phyloP scores from a whole-genome alignment of 108 stramenopile species.

The Mayamaea pseudoterrestris region DNA sequence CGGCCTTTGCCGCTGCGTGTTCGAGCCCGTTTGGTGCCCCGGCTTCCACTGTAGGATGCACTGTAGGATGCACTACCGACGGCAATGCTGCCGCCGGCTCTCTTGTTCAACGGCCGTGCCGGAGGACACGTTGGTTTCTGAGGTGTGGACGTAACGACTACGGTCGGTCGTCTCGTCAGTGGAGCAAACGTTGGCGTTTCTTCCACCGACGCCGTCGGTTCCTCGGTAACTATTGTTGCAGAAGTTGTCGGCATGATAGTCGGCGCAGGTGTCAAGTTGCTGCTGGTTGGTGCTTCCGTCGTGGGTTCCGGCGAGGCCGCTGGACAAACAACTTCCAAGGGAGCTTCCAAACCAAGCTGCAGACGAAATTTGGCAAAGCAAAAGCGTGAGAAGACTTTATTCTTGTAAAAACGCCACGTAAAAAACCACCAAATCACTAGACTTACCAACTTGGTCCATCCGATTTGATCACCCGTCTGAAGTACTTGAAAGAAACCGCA shows the following conservation, averaged over 20 bases:
- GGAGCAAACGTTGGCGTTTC: too few relatives aligned
- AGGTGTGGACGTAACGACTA: too few relatives aligned
- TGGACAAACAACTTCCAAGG: constrained; percentile 6
- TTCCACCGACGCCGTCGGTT: too few relatives aligned
- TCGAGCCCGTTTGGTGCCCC: too few relatives aligned
- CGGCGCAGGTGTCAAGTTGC: background rate
- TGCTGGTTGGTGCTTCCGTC: constrained; percentile 4
- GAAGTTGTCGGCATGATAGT: background rate
- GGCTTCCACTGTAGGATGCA: too few relatives aligned
- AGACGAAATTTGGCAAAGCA: constrained; percentile 5
- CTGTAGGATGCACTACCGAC: too few relatives aligned
- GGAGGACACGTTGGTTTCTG: too few relatives aligned
- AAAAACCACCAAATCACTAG: background rate
- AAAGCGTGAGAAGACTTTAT: background rate
- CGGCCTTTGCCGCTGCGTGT: too few relatives aligned
- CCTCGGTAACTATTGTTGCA: too few relatives aligned
- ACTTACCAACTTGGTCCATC: constrained; percentile 27
- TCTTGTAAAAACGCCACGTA: background rate
- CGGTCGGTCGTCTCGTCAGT: too few relatives aligned
- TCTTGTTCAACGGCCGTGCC: too few relatives aligned
- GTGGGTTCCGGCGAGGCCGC: constrained; percentile 2
- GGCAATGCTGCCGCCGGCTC: too few relatives aligned
- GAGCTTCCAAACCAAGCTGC: background rate
- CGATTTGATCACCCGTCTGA: constrained; percentile 12
- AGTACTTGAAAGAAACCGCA: constrained; percentile 19